These are phyloP conservation scores for Kluyveromyces siamensis DNA, from an alignment of 805 yeast species.

Conservation along the genomic window DNA sequence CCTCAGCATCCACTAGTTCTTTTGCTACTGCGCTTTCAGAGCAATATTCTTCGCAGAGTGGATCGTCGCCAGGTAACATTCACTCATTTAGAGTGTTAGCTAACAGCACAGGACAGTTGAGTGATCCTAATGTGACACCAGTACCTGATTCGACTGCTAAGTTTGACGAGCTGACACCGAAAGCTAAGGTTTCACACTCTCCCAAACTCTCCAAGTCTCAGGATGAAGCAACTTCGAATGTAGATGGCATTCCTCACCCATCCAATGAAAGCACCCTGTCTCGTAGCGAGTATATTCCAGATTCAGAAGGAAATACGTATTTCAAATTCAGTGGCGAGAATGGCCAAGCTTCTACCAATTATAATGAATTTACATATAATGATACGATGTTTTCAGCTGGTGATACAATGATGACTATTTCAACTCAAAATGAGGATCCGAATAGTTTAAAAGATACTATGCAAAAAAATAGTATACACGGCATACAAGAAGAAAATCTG, in stretches of 20 bases:
- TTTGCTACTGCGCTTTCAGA: constrained; percentile 6
- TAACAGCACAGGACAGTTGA: neutral
- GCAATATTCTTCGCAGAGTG: neutral
- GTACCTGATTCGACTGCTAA: constrained; percentile 1
- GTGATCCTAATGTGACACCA: constrained; percentile 2
- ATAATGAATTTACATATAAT: neutral
- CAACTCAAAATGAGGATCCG: neutral
- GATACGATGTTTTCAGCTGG: neutral
- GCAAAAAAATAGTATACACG: neutral
- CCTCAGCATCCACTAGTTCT: constrained; percentile 3
- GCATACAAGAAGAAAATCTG: constrained; percentile 33
- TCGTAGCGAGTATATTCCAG: neutral
- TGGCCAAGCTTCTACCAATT: neutral
- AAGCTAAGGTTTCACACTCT: neutral
- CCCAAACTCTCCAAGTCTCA: neutral
- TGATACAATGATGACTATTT: neutral
- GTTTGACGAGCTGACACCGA: constrained; percentile 5
- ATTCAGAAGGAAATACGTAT: neutral
- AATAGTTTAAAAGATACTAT: neutral
- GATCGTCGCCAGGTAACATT: neutral
- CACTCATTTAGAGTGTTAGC: neutral
- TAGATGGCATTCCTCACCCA: neutral
- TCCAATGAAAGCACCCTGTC: neutral
- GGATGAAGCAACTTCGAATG: neutral
- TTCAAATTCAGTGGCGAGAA: neutral